Conservation (phyloP, 805 yeast species). For the Candida nitratophila region DNA sequence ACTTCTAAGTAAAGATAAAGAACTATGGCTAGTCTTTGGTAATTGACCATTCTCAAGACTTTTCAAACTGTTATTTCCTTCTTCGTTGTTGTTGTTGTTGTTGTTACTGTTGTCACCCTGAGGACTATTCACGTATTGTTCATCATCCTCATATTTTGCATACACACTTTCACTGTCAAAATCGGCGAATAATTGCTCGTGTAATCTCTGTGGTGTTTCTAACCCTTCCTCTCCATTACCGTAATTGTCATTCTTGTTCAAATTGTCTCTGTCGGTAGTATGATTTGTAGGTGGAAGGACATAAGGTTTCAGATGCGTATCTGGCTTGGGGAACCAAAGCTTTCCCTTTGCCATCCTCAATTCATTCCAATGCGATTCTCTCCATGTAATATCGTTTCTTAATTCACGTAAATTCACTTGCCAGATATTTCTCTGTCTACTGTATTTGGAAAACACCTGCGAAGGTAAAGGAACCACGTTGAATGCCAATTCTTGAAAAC, state of each 20-base stretch:
- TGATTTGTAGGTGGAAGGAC: background rate
- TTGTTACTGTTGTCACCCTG: no score
- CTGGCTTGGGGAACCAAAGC: constrained; percentile 40
- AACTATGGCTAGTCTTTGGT: constrained; percentile 1
- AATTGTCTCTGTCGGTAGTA: background rate
- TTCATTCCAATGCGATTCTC: constrained; percentile 48
- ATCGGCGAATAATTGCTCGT: constrained; percentile 20
- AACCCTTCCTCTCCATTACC: constrained; percentile 2
- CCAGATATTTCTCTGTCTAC: constrained; percentile 47
- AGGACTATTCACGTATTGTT: background rate
- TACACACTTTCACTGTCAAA: constrained; percentile 17
- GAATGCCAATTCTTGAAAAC: constrained; percentile 35
- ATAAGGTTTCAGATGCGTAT: constrained; percentile 3
- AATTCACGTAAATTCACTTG: constrained; percentile 56
- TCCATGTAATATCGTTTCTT: constrained; percentile 51
- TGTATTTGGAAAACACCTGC: constrained; percentile 46
- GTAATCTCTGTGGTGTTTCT: constrained; percentile 9
- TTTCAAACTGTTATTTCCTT: background rate
- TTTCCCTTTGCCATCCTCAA: constrained; percentile 37
- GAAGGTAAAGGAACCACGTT: constrained; percentile 57
- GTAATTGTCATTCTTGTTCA: background rate
- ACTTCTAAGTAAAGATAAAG: constrained; percentile 1
- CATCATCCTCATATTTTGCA: constrained; percentile 15
- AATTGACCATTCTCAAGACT: background rate
- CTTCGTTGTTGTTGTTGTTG: no score